These are phyloP conservation scores for Phytophthora europaea DNA, from an alignment of 352 stramenopile genomes.

Conservation along the genomic window DNA sequence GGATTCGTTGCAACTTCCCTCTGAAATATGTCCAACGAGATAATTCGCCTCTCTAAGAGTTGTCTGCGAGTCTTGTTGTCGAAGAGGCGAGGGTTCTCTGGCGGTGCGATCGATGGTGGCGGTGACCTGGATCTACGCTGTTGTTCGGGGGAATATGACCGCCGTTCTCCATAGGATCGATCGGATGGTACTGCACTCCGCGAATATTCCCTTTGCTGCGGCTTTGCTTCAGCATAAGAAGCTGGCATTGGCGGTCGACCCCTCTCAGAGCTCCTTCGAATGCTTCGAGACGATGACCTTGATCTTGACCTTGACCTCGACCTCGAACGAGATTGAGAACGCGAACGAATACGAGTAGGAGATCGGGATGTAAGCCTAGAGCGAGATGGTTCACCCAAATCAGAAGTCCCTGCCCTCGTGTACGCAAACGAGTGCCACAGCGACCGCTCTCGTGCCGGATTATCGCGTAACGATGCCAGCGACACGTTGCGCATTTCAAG, in stretches of 20 bases:
- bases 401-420: constrained; percentile 25
- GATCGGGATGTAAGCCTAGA: constrained; percentile 1
- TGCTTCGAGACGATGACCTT: constrained; percentile 15
- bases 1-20: constrained; percentile 19
- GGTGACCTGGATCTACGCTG: constrained; percentile 4
- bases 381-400: constrained; percentile 5
- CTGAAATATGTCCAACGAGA: constrained; percentile 28
- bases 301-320: constrained; percentile 11
- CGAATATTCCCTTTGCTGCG: constrained; percentile 3
- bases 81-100: constrained; percentile 15
- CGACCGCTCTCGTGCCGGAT: constrained; percentile 38
- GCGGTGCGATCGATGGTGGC: constrained; percentile 9
- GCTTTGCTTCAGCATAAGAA: constrained; percentile 4
- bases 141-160: constrained; percentile 7
- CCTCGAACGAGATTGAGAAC: constrained; percentile 22
- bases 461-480: constrained; percentile 23
- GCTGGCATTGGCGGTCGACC: not conserved
- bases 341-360: constrained; percentile 5
- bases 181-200: not conserved
- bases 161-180: constrained; percentile 1
- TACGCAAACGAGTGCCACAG: constrained; percentile 43
- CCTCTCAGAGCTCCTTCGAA: constrained; percentile 24
- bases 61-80: constrained; percentile 21
- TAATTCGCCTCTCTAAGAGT: constrained; percentile 32
- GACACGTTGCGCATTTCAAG: constrained; percentile 27